These are phyloP conservation scores for Saccharomycopsis sp. DNA, from an alignment of 805 yeast species.

Conservation along the genomic window DNA sequence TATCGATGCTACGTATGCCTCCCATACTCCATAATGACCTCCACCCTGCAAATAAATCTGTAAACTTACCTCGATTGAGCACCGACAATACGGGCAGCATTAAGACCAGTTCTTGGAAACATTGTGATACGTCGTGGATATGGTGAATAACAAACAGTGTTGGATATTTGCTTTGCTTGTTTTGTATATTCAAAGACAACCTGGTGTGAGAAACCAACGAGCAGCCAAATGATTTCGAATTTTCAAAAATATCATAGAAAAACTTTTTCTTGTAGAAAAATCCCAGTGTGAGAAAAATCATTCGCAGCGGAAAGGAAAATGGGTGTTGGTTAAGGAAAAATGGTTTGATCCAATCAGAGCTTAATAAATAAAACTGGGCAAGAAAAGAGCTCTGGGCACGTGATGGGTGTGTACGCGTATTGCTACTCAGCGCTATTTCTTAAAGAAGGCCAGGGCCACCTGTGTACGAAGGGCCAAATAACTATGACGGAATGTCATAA, in stretches of 20 bases:
- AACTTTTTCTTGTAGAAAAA: background rate
- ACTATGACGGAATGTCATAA: no score
- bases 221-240: background rate
- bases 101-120: constrained; percentile 29
- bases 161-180: background rate
- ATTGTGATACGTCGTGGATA: constrained; percentile 6
- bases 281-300: background rate
- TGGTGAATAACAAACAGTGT: background rate
- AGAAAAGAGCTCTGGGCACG: background rate
- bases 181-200: background rate
- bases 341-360: background rate
- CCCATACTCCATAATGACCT: no score
- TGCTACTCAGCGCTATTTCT: no score
- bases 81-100: constrained; percentile 29
- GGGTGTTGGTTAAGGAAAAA: constrained; percentile 1
- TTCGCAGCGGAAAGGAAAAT: background rate
- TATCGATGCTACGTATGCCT: no score
- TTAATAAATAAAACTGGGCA: background rate
- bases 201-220: background rate
- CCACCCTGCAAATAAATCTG: no score
- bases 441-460: no score
- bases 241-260: background rate
- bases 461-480: no score
- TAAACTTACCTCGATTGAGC: constrained; percentile 28
- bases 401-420: no score